phyloP scores from a whole-genome alignment of 192 early-diverging fungal species.

The Helicostylum pulchrum region DNA sequence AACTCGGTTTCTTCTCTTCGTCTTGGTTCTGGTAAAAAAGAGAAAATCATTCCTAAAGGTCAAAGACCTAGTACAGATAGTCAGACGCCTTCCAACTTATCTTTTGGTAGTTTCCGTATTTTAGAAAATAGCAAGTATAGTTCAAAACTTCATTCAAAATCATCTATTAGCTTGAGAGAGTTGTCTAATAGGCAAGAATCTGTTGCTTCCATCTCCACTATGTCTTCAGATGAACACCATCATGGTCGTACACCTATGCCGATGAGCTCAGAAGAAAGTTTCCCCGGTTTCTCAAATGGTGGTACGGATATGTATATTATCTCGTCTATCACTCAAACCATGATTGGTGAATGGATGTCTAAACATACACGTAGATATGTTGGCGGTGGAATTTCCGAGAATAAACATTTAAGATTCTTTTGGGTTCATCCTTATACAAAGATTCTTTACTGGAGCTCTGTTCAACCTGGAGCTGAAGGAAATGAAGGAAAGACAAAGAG shows the following conservation, averaged over 20 bases:
- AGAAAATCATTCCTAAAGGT: neutral
- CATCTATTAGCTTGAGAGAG: neutral
- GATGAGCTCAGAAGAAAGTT: constrained; percentile 6
- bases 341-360: constrained; percentile 75
- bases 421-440: constrained; percentile 83
- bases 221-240: constrained; percentile 14
- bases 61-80: neutral
- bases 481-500: constrained; percentile 46
- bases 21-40: constrained; percentile 2
- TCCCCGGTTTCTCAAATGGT: neutral
- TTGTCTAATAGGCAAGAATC: neutral
- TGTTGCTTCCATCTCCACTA: constrained; percentile 10
- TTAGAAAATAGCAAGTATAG: constrained; percentile 10
- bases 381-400: constrained; percentile 55
- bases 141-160: neutral
- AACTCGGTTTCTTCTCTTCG: constrained; percentile 26
- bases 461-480: constrained; percentile 55
- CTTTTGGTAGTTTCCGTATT: constrained; percentile 15
- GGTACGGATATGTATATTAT: constrained; percentile 50
- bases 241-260: neutral
- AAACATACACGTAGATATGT: constrained; percentile 67
- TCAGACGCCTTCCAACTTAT: neutral
- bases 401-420: constrained; percentile 70
- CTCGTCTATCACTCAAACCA: constrained; percentile 71
- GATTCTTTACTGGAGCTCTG: constrained; percentile 72